A percentile compares a stretch with the other conserved stretches of the same genome.
Evolutionary conservation across 1,139 yeast species (phyloP).

Genomic region (Kluyveromyces sp.): DNA sequence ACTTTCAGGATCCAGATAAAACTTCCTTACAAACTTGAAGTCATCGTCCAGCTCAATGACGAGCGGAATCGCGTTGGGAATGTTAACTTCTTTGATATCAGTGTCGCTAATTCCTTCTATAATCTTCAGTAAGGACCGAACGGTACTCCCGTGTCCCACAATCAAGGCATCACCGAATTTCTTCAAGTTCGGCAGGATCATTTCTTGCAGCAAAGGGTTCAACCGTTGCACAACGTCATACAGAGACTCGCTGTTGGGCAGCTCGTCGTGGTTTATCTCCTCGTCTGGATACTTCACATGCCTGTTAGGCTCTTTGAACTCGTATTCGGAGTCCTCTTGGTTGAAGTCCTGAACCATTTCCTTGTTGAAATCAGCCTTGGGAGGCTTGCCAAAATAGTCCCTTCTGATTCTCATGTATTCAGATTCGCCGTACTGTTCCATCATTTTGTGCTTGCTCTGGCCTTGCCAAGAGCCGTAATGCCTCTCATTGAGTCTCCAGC

Average conservation of each 20-base stretch:
- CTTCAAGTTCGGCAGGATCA: conserved; percentile 37
- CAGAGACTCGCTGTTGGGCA: conserved; percentile 67
- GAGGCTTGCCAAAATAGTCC: conserved; percentile 64
- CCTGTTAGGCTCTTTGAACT: conserved; percentile 33
- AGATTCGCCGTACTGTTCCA: conserved; percentile 48
- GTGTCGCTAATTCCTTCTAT: conserved; percentile 50
- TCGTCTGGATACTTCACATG: conserved; percentile 31
- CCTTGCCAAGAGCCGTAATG: conserved; percentile 79
- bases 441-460: conserved; percentile 48
- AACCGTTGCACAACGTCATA: conserved; percentile 58
- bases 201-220: conserved; percentile 45
- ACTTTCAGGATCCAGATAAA: conserved; percentile 62
- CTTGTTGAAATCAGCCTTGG: conserved; percentile 35
- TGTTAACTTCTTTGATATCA: conserved; percentile 60
- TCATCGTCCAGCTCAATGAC: conserved; percentile 45
- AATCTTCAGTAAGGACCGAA: conserved; percentile 58
- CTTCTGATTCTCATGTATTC: conserved; percentile 63
- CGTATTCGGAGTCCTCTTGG: conserved; percentile 30
- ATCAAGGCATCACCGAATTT: conserved; percentile 46
- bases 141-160: conserved; percentile 73
- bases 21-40: conserved; percentile 39
- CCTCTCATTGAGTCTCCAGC: conserved; percentile 73
- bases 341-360: conserved; percentile 30
- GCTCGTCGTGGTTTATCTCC: conserved; percentile 33
- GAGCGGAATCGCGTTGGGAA: conserved; percentile 74